Base-by-base conservation (phyloP, 768 basidiomycete genomes). In the Cytidiella melzeri region DNA sequence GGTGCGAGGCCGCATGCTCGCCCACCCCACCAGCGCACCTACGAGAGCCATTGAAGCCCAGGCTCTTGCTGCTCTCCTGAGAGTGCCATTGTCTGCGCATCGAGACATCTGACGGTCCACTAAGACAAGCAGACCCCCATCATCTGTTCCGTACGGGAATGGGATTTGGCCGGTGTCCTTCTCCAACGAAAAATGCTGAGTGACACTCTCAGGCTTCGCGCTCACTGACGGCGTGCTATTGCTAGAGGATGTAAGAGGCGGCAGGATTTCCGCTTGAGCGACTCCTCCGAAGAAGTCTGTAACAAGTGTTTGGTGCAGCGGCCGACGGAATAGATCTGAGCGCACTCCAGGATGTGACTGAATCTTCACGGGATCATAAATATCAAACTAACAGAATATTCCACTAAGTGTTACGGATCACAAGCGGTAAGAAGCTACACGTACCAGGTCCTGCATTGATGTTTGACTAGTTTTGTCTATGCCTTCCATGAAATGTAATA, bases 331-430 rank as follows among this genome's bases (percentile, higher is more conserved):
- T 15, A 93, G 75, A 62, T 90, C 88, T 21, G 80, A 80, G 44
- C 93, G 84, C 18, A 97, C 84, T n/a, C 95, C 95, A 0, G 93
- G 77, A 61, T 88, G 80, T 1, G 95, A 97, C 48, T 79, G 74
- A 60, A 96, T 89, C 50, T 80, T 80, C 3, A 64, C 72, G 15
- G 76, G 76, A 58, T 92, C 81, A 66, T 91, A 94, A 1, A 75
- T 79, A 50, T 82, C 73, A 68, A 98, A 95, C 90, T 96, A 25
- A 45, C 21, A 48, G 38, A 36, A 34, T 37, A 41, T 23, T 34
- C 24, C 21, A 20, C 28, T 30, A 6, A 15, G 27, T 43, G 20
- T 5, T 10, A 4, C 41, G 27, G 28, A 40, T n/a, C 37, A 41
- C 10, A 41, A 51, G 13, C 30, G 24, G 36, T 30, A 42, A 28